Evolutionary conservation across 495 filamentous ascomycete genomes (phyloP).

Genomic region (Tuber indicum): DNA sequence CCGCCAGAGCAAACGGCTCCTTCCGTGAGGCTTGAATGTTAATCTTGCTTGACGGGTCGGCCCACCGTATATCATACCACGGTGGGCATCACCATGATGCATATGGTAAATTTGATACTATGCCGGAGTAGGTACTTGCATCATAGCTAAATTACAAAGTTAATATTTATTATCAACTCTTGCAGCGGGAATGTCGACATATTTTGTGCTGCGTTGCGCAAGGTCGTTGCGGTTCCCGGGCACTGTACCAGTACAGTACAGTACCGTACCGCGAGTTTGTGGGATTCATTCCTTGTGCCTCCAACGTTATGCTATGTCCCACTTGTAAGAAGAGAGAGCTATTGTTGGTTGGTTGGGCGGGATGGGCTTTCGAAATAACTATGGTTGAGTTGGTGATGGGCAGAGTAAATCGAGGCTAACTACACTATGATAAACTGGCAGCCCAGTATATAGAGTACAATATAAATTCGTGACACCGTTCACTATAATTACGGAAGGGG

Average conservation of each 20-base stretch:
- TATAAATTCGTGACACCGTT: too few relatives aligned
- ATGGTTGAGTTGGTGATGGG: background rate
- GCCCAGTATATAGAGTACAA: background rate
- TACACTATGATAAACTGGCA: background rate
- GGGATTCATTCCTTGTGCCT: too few relatives aligned
- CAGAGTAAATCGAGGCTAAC: background rate
- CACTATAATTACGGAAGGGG: too few relatives aligned
- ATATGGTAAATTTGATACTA: background rate
- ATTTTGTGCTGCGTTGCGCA: background rate
- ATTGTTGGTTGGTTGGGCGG: background rate
- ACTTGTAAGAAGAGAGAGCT: too few relatives aligned
- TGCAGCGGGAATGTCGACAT: background rate
- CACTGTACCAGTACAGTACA: too few relatives aligned
- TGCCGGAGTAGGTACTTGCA: background rate
- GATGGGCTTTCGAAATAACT: background rate
- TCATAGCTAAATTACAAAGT: background rate
- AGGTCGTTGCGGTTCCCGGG: background rate
- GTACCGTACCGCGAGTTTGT: too few relatives aligned
- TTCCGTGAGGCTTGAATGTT: background rate
- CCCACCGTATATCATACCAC: background rate
- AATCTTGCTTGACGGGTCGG: background rate
- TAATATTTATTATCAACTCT: background rate
- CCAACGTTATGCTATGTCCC: too few relatives aligned
- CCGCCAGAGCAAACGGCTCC: background rate
- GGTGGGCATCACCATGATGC: background rate